These are phyloP conservation scores for Ustulina deusta DNA, from an alignment of 2,329 filamentous ascomycete species.

Conservation along the genomic window DNA sequence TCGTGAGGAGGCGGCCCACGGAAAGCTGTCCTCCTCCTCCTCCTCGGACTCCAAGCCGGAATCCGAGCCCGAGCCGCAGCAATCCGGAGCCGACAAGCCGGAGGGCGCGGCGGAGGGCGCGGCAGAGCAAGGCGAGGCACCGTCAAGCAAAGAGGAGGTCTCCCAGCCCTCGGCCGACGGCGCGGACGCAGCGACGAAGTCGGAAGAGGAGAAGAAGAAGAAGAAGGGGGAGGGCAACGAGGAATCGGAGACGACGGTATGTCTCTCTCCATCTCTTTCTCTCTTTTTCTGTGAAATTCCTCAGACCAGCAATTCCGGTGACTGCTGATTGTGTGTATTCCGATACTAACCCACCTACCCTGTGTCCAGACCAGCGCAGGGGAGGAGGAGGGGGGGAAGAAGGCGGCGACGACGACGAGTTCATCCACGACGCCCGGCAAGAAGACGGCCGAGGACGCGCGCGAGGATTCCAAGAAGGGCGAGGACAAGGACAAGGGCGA, in stretches of 20 bases:
- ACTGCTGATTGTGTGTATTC: neutral
- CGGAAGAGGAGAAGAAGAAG: conserved; percentile 42
- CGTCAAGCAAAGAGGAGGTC: conserved; percentile 24
- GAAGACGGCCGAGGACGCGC: conserved; percentile 44
- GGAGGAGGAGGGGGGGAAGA: conserved; percentile 43
- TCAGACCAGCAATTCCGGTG: too few species aligned
- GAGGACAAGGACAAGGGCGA: conserved; percentile 39
- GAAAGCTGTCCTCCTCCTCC: too few species aligned
- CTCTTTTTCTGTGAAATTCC: neutral
- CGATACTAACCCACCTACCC: neutral
- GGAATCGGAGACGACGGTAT: conserved; percentile 42
- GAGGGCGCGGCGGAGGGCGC: conserved; percentile 9
- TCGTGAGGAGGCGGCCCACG: conserved; percentile 28
- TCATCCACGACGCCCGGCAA: conserved; percentile 45
- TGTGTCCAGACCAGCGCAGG: conserved; percentile 33
- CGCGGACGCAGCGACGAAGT: conserved; percentile 35
- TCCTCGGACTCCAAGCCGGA: neutral
- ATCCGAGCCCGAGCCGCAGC: neutral
- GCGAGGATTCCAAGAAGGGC: conserved; percentile 47
- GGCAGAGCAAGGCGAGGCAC: neutral
- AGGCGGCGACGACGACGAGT: conserved; percentile 37
- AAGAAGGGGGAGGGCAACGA: conserved; percentile 41
- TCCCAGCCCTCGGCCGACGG: conserved; percentile 41
- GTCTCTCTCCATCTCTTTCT: neutral
- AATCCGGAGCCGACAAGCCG: conserved; percentile 3